Evolutionary conservation across 78 protist genomes (phyloP), one percentile per base, ranked within the genome.

Genomic region (Parvularia atlantis): DNA sequence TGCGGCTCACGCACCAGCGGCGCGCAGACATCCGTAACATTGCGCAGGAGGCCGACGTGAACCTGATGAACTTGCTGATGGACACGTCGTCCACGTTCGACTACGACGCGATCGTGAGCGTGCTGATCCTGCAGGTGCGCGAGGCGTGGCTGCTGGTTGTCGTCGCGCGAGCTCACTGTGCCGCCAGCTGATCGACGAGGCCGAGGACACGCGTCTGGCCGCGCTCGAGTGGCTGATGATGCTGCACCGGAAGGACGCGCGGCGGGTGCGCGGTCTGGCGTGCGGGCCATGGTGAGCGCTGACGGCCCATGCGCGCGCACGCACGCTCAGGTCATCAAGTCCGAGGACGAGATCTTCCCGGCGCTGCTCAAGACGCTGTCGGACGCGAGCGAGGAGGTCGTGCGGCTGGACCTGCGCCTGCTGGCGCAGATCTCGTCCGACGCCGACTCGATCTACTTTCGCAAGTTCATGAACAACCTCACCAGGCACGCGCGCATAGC

Each of bases 151-250:
- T n/a, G n/a, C n/a, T n/a, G n/a, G n/a, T n/a, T n/a, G n/a, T n/a
- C n/a, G n/a, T n/a, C n/a, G n/a, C n/a, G n/a, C n/a, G n/a, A n/a
- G n/a, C n/a, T n/a, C n/a, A n/a, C 59, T 19, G 26, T 69, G 77
- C 17, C 59, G 56, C 37, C 76, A 68, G 52, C 46, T 81, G 33
- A 37, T 71, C 39, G 30, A 76, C 46, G 50, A 59, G 44, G n/a
- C 77, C 7, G 85, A 68, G 4, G 77, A 65, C 31, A 72, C 85
- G 19, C 46, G 85, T 28, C 17, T 77, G 16, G 73, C 84, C 22
- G 81, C 84, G 16, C 62, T 86, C 11, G 33, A 50, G n/a, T 86
- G 91, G 91, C 48, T 86, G 31, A 61, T 86, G 10, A 78, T 77
- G 73, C 46, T 86, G 20, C 84, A 78, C 65, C 50, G 39, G 20